phyloP scores from a whole-genome alignment of 306 rosid species.

The Vigna angularis region DNA sequence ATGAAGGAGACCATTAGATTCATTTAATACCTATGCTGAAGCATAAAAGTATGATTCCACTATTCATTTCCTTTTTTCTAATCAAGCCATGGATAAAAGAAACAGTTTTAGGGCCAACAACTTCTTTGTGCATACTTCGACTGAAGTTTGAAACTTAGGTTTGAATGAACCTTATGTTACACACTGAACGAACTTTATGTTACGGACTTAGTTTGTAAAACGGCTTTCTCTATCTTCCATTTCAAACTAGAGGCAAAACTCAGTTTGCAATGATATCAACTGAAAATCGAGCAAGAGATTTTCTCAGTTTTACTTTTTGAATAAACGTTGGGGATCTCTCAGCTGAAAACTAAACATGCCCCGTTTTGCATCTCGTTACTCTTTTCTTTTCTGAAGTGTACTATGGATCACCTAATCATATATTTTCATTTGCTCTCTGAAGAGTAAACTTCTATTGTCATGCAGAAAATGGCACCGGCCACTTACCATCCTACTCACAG shows the following conservation, averaged over 20 bases:
- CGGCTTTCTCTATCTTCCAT: neutral
- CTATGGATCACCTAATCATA: constrained; percentile 14
- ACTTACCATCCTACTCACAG: constrained; percentile 89
- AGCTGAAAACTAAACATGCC: neutral
- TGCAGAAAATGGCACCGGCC: constrained; percentile 73
- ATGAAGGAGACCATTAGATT: constrained; percentile 10
- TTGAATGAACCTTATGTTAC: neutral
- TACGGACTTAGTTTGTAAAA: neutral
- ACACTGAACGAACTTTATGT: neutral
- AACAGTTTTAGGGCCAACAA: constrained; percentile 8
- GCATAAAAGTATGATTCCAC: neutral
- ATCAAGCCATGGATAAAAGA: constrained; percentile 2
- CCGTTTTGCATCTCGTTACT: neutral
- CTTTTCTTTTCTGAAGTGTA: neutral
- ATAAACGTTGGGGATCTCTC: too few species aligned
- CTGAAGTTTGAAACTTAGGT: neutral
- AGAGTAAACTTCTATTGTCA: constrained; percentile 31
- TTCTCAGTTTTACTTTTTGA: too few species aligned
- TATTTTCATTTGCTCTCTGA: constrained; percentile 23
- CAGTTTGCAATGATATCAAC: neutral
- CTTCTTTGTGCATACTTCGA: neutral
- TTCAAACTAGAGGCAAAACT: neutral
- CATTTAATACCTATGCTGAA: constrained; percentile 27
- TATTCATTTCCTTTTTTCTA: neutral
- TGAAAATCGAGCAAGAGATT: neutral